Percentiles rank a stretch among this genome's conserved stretches.
phyloP scores from a whole-genome alignment of 345 rosid species.

The Arabis alpina region DNA sequence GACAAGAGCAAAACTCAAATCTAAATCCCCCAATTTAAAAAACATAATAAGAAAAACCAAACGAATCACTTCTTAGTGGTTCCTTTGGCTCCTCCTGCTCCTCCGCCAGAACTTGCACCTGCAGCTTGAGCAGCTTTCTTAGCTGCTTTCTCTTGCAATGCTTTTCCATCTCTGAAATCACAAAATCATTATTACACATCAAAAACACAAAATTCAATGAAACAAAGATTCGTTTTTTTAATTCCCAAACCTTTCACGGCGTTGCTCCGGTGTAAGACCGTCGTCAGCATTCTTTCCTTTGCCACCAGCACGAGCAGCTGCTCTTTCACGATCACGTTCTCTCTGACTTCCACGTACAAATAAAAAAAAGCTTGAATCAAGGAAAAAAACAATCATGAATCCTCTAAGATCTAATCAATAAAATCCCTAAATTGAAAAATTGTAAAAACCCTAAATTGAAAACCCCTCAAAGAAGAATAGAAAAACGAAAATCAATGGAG shows the following conservation, averaged over 20 bases:
- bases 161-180: constrained; percentile 72
- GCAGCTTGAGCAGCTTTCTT: constrained; percentile 82
- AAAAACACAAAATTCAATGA: background rate
- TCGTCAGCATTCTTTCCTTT: constrained; percentile 55
- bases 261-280: constrained; percentile 85
- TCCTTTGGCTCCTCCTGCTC: constrained; percentile 45
- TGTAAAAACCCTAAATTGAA: too few species aligned
- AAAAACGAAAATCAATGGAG: background rate
- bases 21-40: background rate
- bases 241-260: constrained; percentile 70
- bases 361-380: constrained; percentile 30
- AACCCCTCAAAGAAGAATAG: too few species aligned
- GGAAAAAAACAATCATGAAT: constrained; percentile 16
- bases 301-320: constrained; percentile 56
- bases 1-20: constrained; percentile 27
- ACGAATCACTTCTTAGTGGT: constrained; percentile 36
- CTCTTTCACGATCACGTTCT: constrained; percentile 85
- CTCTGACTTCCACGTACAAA: constrained; percentile 74
- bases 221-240: background rate
- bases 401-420: background rate
- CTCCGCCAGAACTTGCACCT: constrained; percentile 45
- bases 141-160: constrained; percentile 85
- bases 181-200: constrained; percentile 5
- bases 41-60: constrained; percentile 1
- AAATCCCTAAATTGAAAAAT: too few species aligned